Evolutionary conservation across 2,329 filamentous ascomycete genomes (phyloP).

Genomic region (Epichloe gansuensis): DNA sequence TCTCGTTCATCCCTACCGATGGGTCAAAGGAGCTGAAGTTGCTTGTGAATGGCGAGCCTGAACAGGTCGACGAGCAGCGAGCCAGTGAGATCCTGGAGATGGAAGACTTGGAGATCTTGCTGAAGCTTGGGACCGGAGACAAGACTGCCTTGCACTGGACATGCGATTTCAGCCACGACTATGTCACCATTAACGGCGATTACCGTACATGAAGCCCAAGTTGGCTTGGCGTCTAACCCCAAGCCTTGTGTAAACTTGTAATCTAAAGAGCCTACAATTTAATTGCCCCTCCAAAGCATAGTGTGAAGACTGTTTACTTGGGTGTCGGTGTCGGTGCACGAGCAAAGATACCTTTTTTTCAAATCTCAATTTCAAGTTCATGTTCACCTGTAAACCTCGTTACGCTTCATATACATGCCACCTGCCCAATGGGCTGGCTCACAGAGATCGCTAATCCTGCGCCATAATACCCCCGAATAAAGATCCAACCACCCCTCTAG

Average conservation of each 20-base stretch:
- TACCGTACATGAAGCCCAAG: constrained; percentile 41
- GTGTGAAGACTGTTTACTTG: no score
- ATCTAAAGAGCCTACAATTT: no score
- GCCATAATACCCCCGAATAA: background rate
- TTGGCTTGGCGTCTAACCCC: no score
- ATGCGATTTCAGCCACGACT: constrained; percentile 80
- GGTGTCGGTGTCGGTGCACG: no score
- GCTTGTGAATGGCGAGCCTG: constrained; percentile 68
- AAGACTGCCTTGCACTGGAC: constrained; percentile 69
- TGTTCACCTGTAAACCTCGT: no score
- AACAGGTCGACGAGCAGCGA: constrained; percentile 62
- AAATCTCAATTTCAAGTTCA: no score
- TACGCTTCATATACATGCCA: no score
- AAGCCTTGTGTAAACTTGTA: no score
- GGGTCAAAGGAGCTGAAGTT: constrained; percentile 67
- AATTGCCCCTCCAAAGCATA: no score
- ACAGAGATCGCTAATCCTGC: background rate
- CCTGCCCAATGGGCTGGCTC: no score
- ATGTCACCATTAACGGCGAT: constrained; percentile 56
- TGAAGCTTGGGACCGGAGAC: constrained; percentile 56
- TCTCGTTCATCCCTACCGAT: constrained; percentile 67
- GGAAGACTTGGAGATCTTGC: constrained; percentile 69
- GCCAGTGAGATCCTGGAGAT: constrained; percentile 67
- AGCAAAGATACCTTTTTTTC: no score
- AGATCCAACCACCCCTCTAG: constrained; percentile 19